phyloP scores from a whole-genome alignment of 345 rosid genomes.

The Acer negundo region DNA sequence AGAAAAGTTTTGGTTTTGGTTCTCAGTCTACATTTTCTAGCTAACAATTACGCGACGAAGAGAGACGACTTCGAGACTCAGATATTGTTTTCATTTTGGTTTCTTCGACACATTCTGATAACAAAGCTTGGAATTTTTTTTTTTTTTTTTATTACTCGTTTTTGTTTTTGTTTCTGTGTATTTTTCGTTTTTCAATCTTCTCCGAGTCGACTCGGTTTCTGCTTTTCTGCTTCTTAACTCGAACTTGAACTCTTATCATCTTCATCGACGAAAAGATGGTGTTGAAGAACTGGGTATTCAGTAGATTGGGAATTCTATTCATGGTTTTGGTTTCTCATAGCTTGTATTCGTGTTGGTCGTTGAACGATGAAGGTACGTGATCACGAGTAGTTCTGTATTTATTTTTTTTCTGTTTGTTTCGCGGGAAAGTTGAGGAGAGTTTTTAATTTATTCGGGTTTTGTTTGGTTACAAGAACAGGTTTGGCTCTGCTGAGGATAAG shows the following conservation, averaged over 20 bases:
- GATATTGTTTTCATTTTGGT: background rate
- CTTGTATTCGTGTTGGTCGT: conserved; percentile 41
- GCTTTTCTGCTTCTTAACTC: background rate
- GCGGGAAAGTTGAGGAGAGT: conserved; percentile 16
- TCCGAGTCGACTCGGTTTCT: background rate
- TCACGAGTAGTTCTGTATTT: background rate
- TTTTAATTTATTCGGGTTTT: background rate
- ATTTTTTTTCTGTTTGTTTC: conserved; percentile 13
- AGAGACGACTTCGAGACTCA: background rate
- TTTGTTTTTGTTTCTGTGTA: background rate
- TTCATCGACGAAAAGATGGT: conserved; percentile 22
- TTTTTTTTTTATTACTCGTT: background rate
- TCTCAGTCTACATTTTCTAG: conserved; percentile 14
- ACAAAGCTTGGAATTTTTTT: background rate
- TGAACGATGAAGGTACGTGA: conserved; percentile 63
- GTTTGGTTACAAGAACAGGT: conserved; percentile 36
- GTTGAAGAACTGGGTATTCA: conserved; percentile 29
- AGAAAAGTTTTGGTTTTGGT: background rate
- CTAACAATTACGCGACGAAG: conserved; percentile 2
- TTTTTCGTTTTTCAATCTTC: background rate
- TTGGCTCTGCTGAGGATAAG: conserved; percentile 43
- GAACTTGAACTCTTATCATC: background rate
- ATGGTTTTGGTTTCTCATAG: conserved; percentile 30
- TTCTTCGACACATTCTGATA: background rate
- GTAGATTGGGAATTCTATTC: conserved; percentile 26